Percentiles rank a stretch among this genome's conserved stretches.
phyloP scores from a whole-genome alignment of 331 rosid genomes.

The Saraca asoca region DNA sequence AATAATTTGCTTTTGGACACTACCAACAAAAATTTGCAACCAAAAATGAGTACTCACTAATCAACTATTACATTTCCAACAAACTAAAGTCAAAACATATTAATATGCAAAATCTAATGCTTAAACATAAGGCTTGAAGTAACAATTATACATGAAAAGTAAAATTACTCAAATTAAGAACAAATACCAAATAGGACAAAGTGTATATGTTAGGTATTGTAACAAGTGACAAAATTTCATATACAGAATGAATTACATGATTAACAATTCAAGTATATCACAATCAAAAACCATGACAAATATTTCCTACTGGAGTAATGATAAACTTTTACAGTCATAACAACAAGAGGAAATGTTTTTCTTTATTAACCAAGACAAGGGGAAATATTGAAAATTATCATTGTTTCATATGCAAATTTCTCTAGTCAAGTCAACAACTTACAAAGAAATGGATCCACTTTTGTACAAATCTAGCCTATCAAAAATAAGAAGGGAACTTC shows the following conservation, averaged over 20 bases:
- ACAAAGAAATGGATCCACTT: no score
- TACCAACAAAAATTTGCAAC: conserved; percentile 48
- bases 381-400: no score
- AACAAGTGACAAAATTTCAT: neutral
- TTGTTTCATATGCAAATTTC: no score
- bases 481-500: no score
- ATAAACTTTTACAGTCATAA: no score
- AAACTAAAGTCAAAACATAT: neutral
- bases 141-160: neutral
- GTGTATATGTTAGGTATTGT: neutral
- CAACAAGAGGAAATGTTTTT: no score
- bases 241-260: neutral
- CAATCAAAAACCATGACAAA: neutral
- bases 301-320: no score
- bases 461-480: no score
- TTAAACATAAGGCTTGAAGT: neutral
- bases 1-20: conserved; percentile 98
- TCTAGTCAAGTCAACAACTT: no score
- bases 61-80: conserved; percentile 10
- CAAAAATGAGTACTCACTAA: conserved; percentile 26
- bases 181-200: neutral
- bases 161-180: neutral
- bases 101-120: neutral
- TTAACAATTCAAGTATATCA: neutral
- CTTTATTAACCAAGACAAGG: no score